These are phyloP conservation scores for Paracorniculantispora psalliotae DNA, from an alignment of 2,329 filamentous ascomycete genomes.

Conservation along the genomic window DNA sequence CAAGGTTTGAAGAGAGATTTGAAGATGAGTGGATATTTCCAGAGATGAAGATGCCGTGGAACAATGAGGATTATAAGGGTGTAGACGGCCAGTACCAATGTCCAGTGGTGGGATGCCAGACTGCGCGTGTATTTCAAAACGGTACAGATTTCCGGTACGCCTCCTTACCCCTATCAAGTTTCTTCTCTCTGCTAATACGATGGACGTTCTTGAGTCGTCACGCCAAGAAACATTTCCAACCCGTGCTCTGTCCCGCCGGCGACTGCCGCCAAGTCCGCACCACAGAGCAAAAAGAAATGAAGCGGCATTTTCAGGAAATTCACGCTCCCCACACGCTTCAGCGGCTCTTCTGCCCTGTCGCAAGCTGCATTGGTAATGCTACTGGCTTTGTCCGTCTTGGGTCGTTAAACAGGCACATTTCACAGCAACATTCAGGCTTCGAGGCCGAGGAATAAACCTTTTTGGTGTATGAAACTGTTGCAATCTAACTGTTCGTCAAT, in stretches of 20 bases:
- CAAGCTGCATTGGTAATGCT: not conserved
- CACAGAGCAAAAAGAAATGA: conserved; percentile 8
- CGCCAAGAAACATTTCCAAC: not conserved
- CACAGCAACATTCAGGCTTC: not conserved
- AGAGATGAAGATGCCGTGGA: not conserved
- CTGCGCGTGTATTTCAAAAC: not conserved
- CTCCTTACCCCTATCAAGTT: not conserved
- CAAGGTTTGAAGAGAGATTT: not conserved
- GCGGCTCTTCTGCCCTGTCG: not conserved
- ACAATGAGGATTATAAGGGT: not conserved
- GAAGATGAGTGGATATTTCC: not conserved
- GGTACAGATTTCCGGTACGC: not conserved
- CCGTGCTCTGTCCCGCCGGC: not conserved
- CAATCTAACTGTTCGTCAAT: not conserved
- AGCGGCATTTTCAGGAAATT: not conserved
- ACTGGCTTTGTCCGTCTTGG: not conserved
- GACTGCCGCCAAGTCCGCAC: not conserved
- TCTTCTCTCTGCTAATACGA: not conserved
- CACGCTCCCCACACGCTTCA: not conserved
- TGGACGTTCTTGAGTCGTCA: not conserved
- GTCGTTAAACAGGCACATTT: not conserved
- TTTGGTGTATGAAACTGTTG: not conserved
- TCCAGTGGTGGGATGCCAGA: not conserved
- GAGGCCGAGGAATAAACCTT: not conserved
- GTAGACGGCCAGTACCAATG: not conserved